Evolutionary conservation across 441 rosid species (phyloP).

Genomic region (Iberis amara): DNA sequence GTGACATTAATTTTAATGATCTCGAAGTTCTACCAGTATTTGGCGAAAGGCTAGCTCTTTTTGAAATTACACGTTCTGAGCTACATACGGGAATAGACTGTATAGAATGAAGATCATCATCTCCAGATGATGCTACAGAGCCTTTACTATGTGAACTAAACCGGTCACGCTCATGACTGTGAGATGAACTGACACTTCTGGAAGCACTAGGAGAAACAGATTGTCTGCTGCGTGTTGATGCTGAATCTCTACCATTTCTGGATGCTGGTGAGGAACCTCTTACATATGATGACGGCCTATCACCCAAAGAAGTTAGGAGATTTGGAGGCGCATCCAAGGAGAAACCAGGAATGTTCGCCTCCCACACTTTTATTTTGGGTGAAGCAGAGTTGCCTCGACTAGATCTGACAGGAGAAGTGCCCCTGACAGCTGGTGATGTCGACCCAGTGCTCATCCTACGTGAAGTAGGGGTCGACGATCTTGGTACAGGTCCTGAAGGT

Average conservation of each 20-base stretch:
- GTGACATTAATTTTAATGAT: conserved; percentile 53
- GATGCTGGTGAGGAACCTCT: conserved; percentile 99
- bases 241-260: conserved; percentile 66
- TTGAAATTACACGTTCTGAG: conserved; percentile 47
- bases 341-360: conserved; percentile 87
- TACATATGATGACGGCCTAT: conserved; percentile 85
- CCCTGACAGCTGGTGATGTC: conserved; percentile 52
- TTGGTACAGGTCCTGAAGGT: conserved; percentile 54
- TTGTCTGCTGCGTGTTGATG: conserved; percentile 60
- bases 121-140: conserved; percentile 89
- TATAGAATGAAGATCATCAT: conserved; percentile 74
- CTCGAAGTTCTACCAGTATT: conserved; percentile 59
- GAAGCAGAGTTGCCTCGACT: conserved; percentile 84
- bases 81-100: conserved; percentile 56
- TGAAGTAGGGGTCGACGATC: conserved; percentile 78
- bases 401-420: conserved; percentile 68
- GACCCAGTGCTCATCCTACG: conserved; percentile 68
- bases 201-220: conserved; percentile 94
- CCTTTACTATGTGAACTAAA: conserved; percentile 82
- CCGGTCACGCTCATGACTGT: conserved; percentile 80
- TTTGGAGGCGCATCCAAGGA: conserved; percentile 95
- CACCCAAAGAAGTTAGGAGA: conserved; percentile 92
- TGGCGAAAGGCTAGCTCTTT: conserved; percentile 50
- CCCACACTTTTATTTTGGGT: conserved; percentile 89
- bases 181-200: conserved; percentile 86